These are phyloP conservation scores for Neonectria faginata DNA, from an alignment of 2,329 filamentous ascomycete genomes.

Conservation along the genomic window DNA sequence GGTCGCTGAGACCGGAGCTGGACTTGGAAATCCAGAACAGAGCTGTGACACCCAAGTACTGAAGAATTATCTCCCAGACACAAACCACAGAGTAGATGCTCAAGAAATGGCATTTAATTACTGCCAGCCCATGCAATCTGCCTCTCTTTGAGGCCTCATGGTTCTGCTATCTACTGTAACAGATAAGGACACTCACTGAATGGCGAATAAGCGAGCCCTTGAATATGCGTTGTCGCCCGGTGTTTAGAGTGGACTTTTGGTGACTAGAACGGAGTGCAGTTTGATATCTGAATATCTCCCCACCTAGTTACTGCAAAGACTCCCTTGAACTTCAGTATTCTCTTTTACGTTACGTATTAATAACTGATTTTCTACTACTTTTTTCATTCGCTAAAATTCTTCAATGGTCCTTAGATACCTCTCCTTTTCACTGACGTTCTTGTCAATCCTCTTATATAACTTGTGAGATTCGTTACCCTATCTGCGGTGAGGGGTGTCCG, in stretches of 20 bases:
- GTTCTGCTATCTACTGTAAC: background rate
- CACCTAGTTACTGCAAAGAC: too few species aligned
- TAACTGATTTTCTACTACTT: too few species aligned
- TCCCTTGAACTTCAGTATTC: too few species aligned
- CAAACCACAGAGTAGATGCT: background rate
- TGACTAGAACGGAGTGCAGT: background rate
- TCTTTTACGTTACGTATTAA: too few species aligned
- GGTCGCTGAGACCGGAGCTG: background rate
- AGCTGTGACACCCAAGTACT: background rate
- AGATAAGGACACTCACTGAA: too few species aligned
- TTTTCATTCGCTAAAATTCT: too few species aligned
- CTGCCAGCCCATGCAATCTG: background rate
- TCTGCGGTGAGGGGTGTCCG: too few species aligned
- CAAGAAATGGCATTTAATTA: background rate
- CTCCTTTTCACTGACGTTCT: background rate
- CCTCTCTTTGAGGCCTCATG: too few species aligned
- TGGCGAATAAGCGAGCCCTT: background rate
- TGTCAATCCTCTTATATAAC: background rate
- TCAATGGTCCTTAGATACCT: background rate
- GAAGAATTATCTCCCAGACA: background rate
- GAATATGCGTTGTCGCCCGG: background rate
- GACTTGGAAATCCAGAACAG: background rate
- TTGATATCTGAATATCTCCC: background rate
- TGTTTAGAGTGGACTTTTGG: background rate
- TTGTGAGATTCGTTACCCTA: background rate